Percentiles rank a stretch among this genome's conserved stretches.
Conservation (phyloP, 1,284 basidiomycete genomes). For the Melampsora americana region DNA sequence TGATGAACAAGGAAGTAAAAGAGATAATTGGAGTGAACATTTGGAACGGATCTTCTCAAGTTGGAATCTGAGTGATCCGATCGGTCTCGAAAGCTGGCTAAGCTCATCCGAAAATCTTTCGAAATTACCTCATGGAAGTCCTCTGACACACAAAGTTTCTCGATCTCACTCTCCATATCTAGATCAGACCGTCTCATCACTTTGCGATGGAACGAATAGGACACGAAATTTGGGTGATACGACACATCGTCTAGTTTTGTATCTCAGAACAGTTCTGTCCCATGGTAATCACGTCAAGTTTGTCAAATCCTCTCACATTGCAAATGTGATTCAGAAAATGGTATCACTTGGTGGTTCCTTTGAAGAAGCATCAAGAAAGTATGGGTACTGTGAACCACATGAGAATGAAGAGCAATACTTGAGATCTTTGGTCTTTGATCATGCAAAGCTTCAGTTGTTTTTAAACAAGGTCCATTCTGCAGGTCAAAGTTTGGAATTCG, state of each 20-base stretch:
- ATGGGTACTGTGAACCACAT: not conserved
- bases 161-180: conserved; percentile 11
- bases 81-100: conserved; percentile 31
- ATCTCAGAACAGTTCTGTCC: conserved; percentile 25
- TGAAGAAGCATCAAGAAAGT: not conserved
- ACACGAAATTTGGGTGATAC: not conserved
- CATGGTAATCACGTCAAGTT: conserved; percentile 33
- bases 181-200: not conserved
- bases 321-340: conserved; percentile 31
- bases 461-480: not conserved
- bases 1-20: not conserved
- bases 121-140: not conserved
- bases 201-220: not conserved
- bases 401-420: conserved; percentile 36
- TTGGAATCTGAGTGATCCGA: conserved; percentile 16
- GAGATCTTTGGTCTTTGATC: conserved; percentile 27
- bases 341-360: not conserved
- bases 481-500: not conserved
- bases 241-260: conserved; percentile 12
- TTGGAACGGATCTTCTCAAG: conserved; percentile 22
- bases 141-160: conserved; percentile 30
- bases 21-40: conserved; percentile 12
- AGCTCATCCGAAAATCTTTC: not conserved
- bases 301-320: conserved; percentile 38
- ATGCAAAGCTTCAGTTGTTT: not conserved